These are phyloP conservation scores for Ascoidea asiatica DNA, from an alignment of 805 yeast species.

Conservation along the genomic window DNA sequence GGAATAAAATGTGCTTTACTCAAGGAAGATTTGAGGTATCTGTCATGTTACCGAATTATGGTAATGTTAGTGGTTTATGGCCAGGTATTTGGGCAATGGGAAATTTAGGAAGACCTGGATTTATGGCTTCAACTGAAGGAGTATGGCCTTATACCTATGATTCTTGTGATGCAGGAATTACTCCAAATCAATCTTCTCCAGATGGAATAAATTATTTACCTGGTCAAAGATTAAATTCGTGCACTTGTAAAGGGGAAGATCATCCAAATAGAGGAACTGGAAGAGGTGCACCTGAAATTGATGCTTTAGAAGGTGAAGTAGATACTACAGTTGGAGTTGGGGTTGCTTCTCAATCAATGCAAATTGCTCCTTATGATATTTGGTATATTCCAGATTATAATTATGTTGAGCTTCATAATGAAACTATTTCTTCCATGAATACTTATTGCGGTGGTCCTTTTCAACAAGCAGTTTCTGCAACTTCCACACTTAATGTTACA, in stretches of 20 bases:
- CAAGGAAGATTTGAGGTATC: conserved; percentile 72
- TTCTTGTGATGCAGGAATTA: conserved; percentile 85
- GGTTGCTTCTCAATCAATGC: conserved; percentile 83
- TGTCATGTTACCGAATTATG: conserved; percentile 68
- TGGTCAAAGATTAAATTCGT: conserved; percentile 65
- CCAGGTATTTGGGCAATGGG: conserved; percentile 97
- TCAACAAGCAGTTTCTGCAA: conserved; percentile 86
- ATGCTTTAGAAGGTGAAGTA: conserved; percentile 76
- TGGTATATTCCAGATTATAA: conserved; percentile 90
- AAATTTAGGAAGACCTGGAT: conserved; percentile 87
- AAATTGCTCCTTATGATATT: conserved; percentile 86
- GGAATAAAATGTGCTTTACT: conserved; percentile 86
- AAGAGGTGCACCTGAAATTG: conserved; percentile 94
- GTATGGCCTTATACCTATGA: conserved; percentile 91
- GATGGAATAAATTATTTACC: conserved; percentile 83
- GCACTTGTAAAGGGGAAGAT: conserved; percentile 72
- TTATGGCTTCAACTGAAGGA: conserved; percentile 76
- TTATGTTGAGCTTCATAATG: conserved; percentile 60
- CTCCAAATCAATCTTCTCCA: conserved; percentile 81
- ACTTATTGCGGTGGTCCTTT: conserved; percentile 85
- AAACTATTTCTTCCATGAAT: conserved; percentile 64
- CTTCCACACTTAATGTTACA: conserved; percentile 59
- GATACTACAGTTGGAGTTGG: conserved; percentile 44
- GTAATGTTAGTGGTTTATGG: conserved; percentile 78
- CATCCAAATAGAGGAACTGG: conserved; percentile 86